These are phyloP conservation scores for Cutaneotrichosporon sp. DNA, from an alignment of 1,284 basidiomycete species.

Conservation along the genomic window DNA sequence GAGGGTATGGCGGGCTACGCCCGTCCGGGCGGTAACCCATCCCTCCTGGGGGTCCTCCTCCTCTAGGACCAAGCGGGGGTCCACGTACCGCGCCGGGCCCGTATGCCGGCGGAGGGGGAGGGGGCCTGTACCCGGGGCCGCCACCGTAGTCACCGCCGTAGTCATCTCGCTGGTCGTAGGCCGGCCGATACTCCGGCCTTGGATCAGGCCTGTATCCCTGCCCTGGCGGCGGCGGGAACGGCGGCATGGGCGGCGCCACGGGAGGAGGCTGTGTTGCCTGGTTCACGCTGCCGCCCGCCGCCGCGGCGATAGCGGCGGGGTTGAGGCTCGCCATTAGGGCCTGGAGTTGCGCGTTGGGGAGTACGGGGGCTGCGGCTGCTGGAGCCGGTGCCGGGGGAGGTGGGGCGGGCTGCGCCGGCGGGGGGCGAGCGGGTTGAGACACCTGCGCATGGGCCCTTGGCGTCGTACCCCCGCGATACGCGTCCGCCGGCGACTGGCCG, in stretches of 20 bases:
- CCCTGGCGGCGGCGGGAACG: background rate
- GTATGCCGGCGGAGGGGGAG: too few relatives aligned
- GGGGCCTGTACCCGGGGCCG: too few relatives aligned
- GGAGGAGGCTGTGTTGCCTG: background rate
- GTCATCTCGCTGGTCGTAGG: background rate
- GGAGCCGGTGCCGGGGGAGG: conserved; percentile 16
- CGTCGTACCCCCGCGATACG: conserved; percentile 33
- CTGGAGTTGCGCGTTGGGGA: conserved; percentile 39
- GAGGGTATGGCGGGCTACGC: too few relatives aligned
- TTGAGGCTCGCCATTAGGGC: conserved; percentile 40
- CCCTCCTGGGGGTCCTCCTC: too few relatives aligned
- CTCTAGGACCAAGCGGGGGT: too few relatives aligned
- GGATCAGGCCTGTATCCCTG: background rate
- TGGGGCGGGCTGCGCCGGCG: conserved; percentile 16
- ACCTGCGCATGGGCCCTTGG: conserved; percentile 34
- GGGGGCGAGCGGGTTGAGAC: conserved; percentile 17
- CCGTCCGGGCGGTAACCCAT: too few relatives aligned
- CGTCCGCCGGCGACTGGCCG: conserved; percentile 13
- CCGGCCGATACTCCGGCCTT: background rate
- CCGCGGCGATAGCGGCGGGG: conserved; percentile 21
- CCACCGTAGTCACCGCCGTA: too few relatives aligned
- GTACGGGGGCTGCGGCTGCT: conserved; percentile 15
- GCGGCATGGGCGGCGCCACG: background rate
- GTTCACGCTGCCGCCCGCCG: background rate
- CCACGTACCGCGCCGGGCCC: too few relatives aligned